phyloP scores from a whole-genome alignment of 352 stramenopile genomes.

The Pythium phragmitis region DNA sequence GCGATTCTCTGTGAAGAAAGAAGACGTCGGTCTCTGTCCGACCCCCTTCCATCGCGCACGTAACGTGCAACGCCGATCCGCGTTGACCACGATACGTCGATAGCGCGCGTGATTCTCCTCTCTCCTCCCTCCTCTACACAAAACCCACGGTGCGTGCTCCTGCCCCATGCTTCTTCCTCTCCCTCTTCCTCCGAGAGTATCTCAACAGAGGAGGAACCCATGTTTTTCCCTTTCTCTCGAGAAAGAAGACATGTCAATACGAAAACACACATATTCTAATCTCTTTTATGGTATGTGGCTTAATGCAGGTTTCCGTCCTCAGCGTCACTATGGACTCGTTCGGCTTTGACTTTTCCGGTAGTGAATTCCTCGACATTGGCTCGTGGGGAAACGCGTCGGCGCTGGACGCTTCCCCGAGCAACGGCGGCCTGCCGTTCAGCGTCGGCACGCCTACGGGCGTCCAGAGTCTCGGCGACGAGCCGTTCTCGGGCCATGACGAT shows the following conservation, averaged over 20 bases:
- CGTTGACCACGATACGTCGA: background rate
- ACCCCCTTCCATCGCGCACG: slow-evolving; percentile 1
- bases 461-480: slow-evolving; percentile 77
- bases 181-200: background rate
- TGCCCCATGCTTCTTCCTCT: background rate
- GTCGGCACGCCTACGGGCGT: slow-evolving; percentile 83
- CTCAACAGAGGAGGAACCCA: background rate
- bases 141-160: background rate
- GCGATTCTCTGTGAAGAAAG: background rate
- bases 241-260: background rate
- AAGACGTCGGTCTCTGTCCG: slow-evolving; percentile 13
- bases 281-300: background rate
- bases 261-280: background rate
- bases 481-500: slow-evolving; percentile 64
- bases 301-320: background rate
- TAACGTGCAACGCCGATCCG: background rate
- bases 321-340: slow-evolving; percentile 71
- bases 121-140: slow-evolving; percentile 1
- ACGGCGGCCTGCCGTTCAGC: slow-evolving; percentile 72
- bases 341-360: slow-evolving; percentile 76
- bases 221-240: background rate
- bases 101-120: background rate
- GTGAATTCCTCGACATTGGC: slow-evolving; percentile 74
- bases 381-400: slow-evolving; percentile 67
- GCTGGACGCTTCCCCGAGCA: slow-evolving; percentile 66